Evolutionary conservation across 768 basidiomycete genomes (phyloP).

Genomic region (Brasilioporus rufonigricans): DNA sequence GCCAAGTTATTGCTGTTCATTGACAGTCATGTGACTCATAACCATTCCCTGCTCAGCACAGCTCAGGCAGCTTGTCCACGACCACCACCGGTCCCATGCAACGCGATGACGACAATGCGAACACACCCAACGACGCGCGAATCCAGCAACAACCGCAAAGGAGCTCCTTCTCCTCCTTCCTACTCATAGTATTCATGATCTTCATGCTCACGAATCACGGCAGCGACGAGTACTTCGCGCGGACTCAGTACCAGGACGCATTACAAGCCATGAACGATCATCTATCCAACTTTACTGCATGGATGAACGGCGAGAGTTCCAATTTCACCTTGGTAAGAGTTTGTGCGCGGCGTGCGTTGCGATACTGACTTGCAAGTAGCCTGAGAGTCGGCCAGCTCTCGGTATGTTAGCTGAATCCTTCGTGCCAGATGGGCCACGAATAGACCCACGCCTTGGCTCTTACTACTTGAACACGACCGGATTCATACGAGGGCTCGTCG

Average conservation of each 20-base stretch:
- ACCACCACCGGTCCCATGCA: slow-evolving; percentile 25
- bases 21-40: slow-evolving; percentile 27
- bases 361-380: slow-evolving; percentile 36
- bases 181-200: slow-evolving; percentile 71
- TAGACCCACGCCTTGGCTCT: slow-evolving; percentile 48
- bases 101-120: slow-evolving; percentile 24
- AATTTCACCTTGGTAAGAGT: slow-evolving; percentile 63
- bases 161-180: slow-evolving; percentile 67
- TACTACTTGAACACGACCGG: slow-evolving; percentile 80
- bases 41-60: too few relatives aligned
- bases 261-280: slow-evolving; percentile 56
- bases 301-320: slow-evolving; percentile 64
- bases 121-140: slow-evolving; percentile 9
- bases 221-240: slow-evolving; percentile 61
- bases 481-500: slow-evolving; percentile 63
- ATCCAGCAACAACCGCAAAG: slow-evolving; percentile 40
- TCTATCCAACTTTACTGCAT: slow-evolving; percentile 70
- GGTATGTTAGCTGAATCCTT: slow-evolving; percentile 49
- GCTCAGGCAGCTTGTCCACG: neutral
- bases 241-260: slow-evolving; percentile 66
- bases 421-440: slow-evolving; percentile 39
- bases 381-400: slow-evolving; percentile 42
- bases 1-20: too few relatives aligned
- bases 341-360: neutral
- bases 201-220: slow-evolving; percentile 79